A percentile compares a stretch with the other conserved stretches of the same genome.
phyloP scores from a whole-genome alignment of 2,329 filamentous ascomycete genomes.

The Phaeoacremonium minimum region DNA sequence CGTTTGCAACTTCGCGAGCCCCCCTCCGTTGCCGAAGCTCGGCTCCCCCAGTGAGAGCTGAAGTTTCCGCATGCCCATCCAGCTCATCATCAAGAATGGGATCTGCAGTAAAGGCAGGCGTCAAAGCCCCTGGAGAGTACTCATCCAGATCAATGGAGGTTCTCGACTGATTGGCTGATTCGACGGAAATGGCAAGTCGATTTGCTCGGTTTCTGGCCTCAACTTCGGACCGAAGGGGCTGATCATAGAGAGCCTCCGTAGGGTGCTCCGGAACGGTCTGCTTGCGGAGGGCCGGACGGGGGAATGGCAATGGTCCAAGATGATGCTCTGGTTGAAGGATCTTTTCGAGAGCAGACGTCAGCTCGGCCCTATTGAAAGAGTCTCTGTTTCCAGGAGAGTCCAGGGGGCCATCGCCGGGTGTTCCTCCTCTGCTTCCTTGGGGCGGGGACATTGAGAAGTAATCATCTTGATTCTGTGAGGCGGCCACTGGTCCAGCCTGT shows the following conservation, averaged over 20 bases:
- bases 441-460: conserved; percentile 9
- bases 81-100: conserved; percentile 3
- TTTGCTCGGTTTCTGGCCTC: conserved; percentile 28
- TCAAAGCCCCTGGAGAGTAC: conserved; percentile 1
- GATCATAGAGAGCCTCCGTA: conserved; percentile 7
- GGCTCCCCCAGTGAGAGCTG: too few relatives aligned
- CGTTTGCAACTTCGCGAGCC: conserved; percentile 12
- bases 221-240: conserved; percentile 20
- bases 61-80: conserved; percentile 4
- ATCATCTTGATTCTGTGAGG: conserved; percentile 6
- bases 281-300: conserved; percentile 20
- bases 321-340: conserved; percentile 16
- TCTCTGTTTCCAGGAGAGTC: conserved; percentile 11
- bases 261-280: conserved; percentile 10
- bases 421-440: conserved; percentile 11
- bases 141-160: conserved; percentile 16
- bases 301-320: conserved; percentile 11
- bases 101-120: conserved; percentile 2
- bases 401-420: conserved; percentile 1
- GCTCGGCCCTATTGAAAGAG: conserved; percentile 18
- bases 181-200: conserved; percentile 25
- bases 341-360: conserved; percentile 16
- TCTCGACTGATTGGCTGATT: conserved; percentile 21
- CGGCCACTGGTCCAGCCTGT: conserved; percentile 5
- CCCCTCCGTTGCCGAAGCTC: conserved; percentile 9